A percentile compares a stretch with the other conserved stretches of the same genome.
These are phyloP conservation scores for Barnettozyma pratensis DNA, from an alignment of 805 yeast genomes.

Conservation along the genomic window DNA sequence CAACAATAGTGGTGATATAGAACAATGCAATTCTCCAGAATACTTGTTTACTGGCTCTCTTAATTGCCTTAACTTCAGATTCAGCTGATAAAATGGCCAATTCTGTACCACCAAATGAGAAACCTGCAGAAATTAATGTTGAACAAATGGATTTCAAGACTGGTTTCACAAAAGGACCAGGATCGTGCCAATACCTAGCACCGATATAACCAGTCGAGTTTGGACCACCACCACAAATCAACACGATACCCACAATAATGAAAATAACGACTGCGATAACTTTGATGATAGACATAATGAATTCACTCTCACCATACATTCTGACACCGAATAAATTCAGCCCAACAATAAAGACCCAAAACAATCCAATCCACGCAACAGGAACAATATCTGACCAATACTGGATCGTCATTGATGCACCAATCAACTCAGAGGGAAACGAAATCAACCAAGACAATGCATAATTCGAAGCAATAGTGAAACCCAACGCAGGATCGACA, in stretches of 20 bases:
- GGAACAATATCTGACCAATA: conserved; percentile 49
- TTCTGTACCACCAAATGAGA: conserved; percentile 73
- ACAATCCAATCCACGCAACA: conserved; percentile 57
- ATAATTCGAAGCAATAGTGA: conserved; percentile 49
- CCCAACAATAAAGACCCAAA: conserved; percentile 40
- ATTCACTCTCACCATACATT: conserved; percentile 52
- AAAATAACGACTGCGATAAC: conserved; percentile 43
- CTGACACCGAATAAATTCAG: conserved; percentile 49
- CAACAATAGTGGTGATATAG: conserved; percentile 54
- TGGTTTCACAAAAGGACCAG: conserved; percentile 51
- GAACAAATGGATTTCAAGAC: conserved; percentile 66
- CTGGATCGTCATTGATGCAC: conserved; percentile 50
- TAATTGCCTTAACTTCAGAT: conserved; percentile 66
- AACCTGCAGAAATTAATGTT: conserved; percentile 74
- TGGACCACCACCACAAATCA: conserved; percentile 44
- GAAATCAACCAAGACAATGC: conserved; percentile 52
- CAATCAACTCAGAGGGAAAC: conserved; percentile 56
- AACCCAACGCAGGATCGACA: conserved; percentile 52
- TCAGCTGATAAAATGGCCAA: conserved; percentile 73
- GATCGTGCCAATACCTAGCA: conserved; percentile 41
- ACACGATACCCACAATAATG: conserved; percentile 43
- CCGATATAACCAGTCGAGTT: conserved; percentile 36
- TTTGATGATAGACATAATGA: conserved; percentile 40
- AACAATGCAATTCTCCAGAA: conserved; percentile 77
- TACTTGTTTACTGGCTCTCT: conserved; percentile 58